These are phyloP conservation scores for Penicillium sp. DNA, from an alignment of 2,329 filamentous ascomycete species.

Conservation along the genomic window DNA sequence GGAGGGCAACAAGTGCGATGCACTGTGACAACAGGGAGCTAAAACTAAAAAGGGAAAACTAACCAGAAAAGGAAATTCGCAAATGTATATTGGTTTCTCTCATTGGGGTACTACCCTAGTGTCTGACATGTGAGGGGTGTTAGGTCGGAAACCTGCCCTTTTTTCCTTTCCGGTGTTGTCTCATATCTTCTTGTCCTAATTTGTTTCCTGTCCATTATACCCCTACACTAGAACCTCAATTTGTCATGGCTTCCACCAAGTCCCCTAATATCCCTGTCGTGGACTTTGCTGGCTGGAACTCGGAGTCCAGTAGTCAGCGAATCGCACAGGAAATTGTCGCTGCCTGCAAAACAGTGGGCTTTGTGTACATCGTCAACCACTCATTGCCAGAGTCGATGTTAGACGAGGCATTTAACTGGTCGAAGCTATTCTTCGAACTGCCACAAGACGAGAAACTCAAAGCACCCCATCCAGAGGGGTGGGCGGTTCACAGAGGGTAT, in stretches of 20 bases:
- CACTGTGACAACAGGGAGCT: not conserved
- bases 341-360: conserved; percentile 48
- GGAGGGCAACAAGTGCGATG: not conserved
- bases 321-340: conserved; percentile 43
- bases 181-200: not conserved
- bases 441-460: conserved; percentile 49
- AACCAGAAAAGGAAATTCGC: not conserved
- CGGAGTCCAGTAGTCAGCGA: conserved; percentile 29
- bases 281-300: conserved; percentile 42
- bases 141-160: not conserved
- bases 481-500: conserved; percentile 55
- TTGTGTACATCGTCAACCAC: conserved; percentile 52
- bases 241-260: conserved; percentile 5
- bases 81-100: not conserved
- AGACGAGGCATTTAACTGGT: conserved; percentile 47
- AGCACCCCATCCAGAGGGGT: conserved; percentile 52
- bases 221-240: not conserved
- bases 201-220: not conserved
- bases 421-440: conserved; percentile 48
- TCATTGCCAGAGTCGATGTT: conserved; percentile 43
- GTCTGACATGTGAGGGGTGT: not conserved
- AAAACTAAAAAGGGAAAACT: not conserved
- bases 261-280: conserved; percentile 37
- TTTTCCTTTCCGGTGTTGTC: not conserved
- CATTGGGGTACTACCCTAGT: not conserved